Evolutionary conservation across 2,329 filamentous ascomycete species (phyloP).

Genomic region (Chaetomiaceae sp.): DNA sequence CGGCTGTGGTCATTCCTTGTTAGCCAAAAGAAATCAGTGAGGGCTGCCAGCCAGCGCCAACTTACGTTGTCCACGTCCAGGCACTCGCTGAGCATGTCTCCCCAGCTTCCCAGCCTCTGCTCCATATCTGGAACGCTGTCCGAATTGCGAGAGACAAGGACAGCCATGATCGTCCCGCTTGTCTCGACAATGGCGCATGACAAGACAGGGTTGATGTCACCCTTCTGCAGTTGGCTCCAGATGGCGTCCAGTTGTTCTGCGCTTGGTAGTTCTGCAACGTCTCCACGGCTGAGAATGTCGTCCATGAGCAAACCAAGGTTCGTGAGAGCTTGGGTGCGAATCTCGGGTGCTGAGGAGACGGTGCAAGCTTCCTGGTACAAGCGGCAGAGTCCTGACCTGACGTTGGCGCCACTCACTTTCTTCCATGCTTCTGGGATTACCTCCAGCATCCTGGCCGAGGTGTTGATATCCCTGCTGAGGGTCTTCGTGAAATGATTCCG

Average conservation of each 20-base stretch:
- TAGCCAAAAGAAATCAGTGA: background rate
- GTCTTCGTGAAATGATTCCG: conserved; percentile 34
- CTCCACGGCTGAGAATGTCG: conserved; percentile 30
- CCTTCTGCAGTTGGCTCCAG: conserved; percentile 34
- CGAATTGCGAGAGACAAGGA: conserved; percentile 24
- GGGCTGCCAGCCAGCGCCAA: background rate
- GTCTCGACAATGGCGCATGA: conserved; percentile 45
- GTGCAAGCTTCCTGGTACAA: conserved; percentile 43
- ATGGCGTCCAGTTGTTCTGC: conserved; percentile 35
- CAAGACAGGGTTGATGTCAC: conserved; percentile 43
- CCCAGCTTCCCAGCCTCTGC: conserved; percentile 20
- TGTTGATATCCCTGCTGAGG: conserved; percentile 38
- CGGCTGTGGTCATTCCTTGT: conserved; percentile 38
- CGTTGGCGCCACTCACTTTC: background rate
- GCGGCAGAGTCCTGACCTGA: conserved; percentile 31
- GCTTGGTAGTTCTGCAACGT: conserved; percentile 31
- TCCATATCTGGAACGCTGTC: conserved; percentile 2
- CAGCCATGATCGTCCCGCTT: conserved; percentile 43
- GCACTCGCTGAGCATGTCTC: conserved; percentile 21
- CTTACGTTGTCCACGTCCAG: conserved; percentile 25
- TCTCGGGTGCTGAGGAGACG: conserved; percentile 38
- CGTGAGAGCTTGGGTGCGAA: conserved; percentile 44
- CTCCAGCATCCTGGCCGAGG: conserved; percentile 40
- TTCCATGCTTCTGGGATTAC: conserved; percentile 32
- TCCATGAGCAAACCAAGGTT: conserved; percentile 47